Conservation (phyloP, 1,284 basidiomycete genomes). For the Fomes fomentarius region DNA sequence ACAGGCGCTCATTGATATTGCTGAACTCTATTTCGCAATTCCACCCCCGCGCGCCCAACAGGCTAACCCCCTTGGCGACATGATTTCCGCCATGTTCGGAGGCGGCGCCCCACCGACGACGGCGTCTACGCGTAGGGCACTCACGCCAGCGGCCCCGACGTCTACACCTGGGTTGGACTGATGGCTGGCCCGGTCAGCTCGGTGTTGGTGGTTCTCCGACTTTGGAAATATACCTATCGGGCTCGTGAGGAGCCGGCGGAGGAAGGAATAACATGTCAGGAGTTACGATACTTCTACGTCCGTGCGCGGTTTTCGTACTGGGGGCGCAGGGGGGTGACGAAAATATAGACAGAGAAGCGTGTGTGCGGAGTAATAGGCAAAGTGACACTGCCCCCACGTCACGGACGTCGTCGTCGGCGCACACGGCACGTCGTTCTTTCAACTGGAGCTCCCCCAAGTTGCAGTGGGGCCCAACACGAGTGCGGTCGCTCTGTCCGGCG, state of each 20-base stretch:
- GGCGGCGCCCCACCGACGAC: conserved; percentile 41
- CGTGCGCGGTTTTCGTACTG: conserved; percentile 7
- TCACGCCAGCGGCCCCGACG: conserved; percentile 42
- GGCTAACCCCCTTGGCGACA: conserved; percentile 81
- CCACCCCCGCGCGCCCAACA: conserved; percentile 69
- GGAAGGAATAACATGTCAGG: background rate
- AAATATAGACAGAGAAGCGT: background rate
- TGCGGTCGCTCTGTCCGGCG: too few species aligned
- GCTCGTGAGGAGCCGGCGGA: conserved; percentile 6
- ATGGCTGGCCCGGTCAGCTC: conserved; percentile 4
- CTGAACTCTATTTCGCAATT: conserved; percentile 81
- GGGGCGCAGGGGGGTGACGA: too few species aligned
- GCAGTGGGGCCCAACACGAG: too few species aligned
- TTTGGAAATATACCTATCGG: background rate
- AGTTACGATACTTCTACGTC: conserved; percentile 3
- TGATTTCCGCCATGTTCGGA: conserved; percentile 83
- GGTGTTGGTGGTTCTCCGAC: background rate
- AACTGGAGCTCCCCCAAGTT: too few species aligned
- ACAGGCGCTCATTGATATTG: conserved; percentile 53
- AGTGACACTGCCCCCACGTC: too few species aligned
- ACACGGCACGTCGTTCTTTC: too few species aligned
- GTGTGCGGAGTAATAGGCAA: too few species aligned
- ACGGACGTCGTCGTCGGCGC: too few species aligned
- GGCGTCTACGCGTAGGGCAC: conserved; percentile 40
- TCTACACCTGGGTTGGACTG: conserved; percentile 42